Evolutionary conservation across 2,329 filamentous ascomycete genomes (phyloP), one percentile per base, ranked within the genome.

Genomic region (Xylariales sp.): DNA sequence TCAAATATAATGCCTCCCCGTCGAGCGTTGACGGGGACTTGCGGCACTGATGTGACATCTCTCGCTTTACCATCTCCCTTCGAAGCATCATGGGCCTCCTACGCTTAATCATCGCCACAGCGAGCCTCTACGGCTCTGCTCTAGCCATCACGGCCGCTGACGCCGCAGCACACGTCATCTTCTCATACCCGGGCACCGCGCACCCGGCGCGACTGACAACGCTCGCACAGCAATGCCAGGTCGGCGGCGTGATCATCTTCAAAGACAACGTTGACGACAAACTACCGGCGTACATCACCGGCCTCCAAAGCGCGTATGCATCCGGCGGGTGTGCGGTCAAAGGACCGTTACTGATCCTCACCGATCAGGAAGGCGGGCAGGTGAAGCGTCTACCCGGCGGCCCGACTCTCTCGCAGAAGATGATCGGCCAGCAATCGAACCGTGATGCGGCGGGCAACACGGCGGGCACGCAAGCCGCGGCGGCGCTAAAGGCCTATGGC

Each of bases 201-300:
- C 66, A 68, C 28, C 66, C 62, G 4, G 53, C 62, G 1, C 12
- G 32, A 1, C 46, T 68, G n/a, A 68, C 56, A 7, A 62, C 65
- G 2, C 66, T 68, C 30, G 66, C 62, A 18, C 16, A 34, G 8
- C 9, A 62, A 10, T 68, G 66, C 34, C 62, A 65, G 23, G 18
- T 68, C 14, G 66, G 66, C 23, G 66, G 66, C 23, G 53, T 68
- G 3, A 68, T 68, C 39, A 65, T 68, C 62, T 68, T 68, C 57
- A 53, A 46, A 5, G 66, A 68, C 12, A 68, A 68, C 39, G 66
- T 68, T 10, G 66, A 68, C 57, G 28, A 46, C 41, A 30, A 46
- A 2, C 41, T 68, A 2, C 41, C 62, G 1, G 45, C 52, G 2
- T 68, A 68, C 14, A 16, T 68, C 53, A 9, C 39, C 5, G 14